Base-by-base conservation (phyloP, 257 asterid species). In the Osmanthus fragrans region DNA sequence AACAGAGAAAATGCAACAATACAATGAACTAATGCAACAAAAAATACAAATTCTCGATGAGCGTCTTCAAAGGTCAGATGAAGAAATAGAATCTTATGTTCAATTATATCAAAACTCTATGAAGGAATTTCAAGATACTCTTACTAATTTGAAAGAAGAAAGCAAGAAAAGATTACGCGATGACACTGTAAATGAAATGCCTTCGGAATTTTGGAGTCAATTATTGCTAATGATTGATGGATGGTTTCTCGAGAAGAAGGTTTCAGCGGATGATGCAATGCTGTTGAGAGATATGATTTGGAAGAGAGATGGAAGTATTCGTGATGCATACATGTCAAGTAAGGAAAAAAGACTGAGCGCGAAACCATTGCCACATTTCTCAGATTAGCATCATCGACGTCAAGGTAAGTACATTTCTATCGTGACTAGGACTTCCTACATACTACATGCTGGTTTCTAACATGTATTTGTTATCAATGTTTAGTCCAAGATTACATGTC, bases 241-340 rank as follows among this genome's bases (percentile, higher is more conserved):
- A 70, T 95, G 99, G 99, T 86, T 83, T 76, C 89, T 95, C 54
- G 99, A 95, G 80, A 93, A 90, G 84, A 95, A 95, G 88, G 86
- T 93, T 73, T 81, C 89, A 3, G 81, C 40, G 74, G 94, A 90
- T 34, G 94, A 95, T 80, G 97, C 90, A 18, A 83, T 80, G 78
- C 36, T 85, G 79, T 80, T 95, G 77, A 87, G 99, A 88, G 91
- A 95, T 74, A 79, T 87, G 94, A 84, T 86, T 67, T 89, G 97
- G 98, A 86, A 85, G 71, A 89, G 86, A 84, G 99, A 91, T 77
- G 85, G 75, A 72, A 84, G 82, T 30, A 76, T 95, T 42, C 83
- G 84, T 67, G 86, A 89, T 82, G 91, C 92, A 30, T 95, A 87
- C 83, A 77, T 90, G 81, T 86, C 90, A 71, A 88, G 90, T 82